phyloP scores from a whole-genome alignment of 495 filamentous ascomycete genomes.

The Aspergillus baeticus region DNA sequence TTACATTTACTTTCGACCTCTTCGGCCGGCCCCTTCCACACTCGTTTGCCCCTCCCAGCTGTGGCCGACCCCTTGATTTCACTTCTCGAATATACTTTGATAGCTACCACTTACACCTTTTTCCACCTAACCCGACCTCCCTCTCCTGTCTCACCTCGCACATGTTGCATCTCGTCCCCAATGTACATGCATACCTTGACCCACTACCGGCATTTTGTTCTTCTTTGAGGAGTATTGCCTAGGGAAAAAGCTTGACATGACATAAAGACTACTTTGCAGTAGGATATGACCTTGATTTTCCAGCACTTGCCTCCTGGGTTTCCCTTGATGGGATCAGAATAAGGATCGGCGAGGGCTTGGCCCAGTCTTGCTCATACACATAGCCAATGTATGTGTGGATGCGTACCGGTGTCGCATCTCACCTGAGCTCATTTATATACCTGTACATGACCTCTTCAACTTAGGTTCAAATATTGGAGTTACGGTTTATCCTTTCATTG shows the following conservation, averaged over 20 bases:
- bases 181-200: conserved; percentile 9
- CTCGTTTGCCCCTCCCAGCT: background rate
- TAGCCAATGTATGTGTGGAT: conserved; percentile 6
- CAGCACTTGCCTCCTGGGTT: background rate
- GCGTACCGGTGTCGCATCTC: background rate
- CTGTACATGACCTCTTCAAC: too few relatives aligned
- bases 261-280: background rate
- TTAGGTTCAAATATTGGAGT: too few relatives aligned
- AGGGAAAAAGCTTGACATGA: background rate
- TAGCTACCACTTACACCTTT: conserved; percentile 8
- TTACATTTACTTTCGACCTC: conserved; percentile 4
- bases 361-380: background rate
- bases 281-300: background rate
- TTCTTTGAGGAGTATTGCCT: background rate
- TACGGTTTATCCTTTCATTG: too few relatives aligned
- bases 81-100: conserved; percentile 8
- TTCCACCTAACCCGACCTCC: background rate
- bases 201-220: background rate
- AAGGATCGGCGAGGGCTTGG: background rate
- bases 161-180: background rate
- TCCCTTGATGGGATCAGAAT: conserved; percentile 5
- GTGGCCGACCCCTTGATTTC: conserved; percentile 12
- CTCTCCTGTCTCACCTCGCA: background rate
- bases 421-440: background rate
- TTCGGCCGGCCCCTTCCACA: conserved; percentile 1